Conservation (phyloP, 129 eudicot species). For the Tanacetum coccineum region DNA sequence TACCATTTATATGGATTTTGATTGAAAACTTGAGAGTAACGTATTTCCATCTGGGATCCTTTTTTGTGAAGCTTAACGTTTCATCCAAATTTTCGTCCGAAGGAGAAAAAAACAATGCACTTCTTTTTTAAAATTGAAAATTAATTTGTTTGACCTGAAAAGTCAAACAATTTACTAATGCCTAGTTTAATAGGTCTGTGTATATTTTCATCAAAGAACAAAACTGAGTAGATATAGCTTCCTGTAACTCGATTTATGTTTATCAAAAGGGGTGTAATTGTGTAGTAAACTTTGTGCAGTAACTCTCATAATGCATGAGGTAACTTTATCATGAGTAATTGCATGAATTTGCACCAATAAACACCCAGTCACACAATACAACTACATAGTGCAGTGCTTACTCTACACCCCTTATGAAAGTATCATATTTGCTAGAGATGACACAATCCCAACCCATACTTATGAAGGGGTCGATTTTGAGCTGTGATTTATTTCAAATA, state of each 20-base stretch:
- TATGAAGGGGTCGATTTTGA: background rate
- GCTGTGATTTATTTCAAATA: background rate
- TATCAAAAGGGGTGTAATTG: background rate
- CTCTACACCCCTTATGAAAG: background rate
- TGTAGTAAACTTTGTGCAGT: too few species aligned
- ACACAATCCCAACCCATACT: too few species aligned
- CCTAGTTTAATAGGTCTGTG: background rate
- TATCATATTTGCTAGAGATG: background rate
- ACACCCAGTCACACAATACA: background rate
- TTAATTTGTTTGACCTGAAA: background rate
- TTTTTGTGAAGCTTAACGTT: background rate
- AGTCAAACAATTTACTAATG: slow-evolving; percentile 7
- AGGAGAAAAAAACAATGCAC: too few species aligned
- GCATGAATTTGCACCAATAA: background rate
- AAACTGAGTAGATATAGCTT: background rate
- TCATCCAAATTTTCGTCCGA: too few species aligned
- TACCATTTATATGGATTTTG: background rate
- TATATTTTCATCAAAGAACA: background rate
- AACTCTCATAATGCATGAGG: background rate
- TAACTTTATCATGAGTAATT: background rate
- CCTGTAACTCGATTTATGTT: background rate
- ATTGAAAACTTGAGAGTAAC: background rate
- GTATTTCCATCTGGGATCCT: background rate
- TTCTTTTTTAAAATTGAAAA: background rate
- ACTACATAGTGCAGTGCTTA: background rate